A percentile compares a stretch with the other conserved stretches of the same genome.
phyloP scores from a whole-genome alignment of 306 rosid species.

The Trichosanthes cucumerina region DNA sequence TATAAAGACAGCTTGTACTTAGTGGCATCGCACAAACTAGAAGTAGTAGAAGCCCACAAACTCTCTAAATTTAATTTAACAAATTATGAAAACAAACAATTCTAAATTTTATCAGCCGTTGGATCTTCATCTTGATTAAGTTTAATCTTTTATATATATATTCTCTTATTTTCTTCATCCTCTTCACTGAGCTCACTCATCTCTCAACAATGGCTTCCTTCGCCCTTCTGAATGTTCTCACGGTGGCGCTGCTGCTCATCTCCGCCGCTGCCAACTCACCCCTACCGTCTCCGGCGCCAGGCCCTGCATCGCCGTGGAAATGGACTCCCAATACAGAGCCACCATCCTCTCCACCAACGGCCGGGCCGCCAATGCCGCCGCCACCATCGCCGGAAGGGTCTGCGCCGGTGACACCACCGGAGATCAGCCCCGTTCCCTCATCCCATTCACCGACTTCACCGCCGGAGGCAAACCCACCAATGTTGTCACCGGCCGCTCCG shows the following conservation, averaged over 20 bases:
- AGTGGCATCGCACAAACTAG: conserved; percentile 6
- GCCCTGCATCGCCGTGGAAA: not conserved
- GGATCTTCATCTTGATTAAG: not conserved
- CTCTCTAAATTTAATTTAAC: not conserved
- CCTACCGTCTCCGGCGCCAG: not conserved
- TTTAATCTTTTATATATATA: not conserved
- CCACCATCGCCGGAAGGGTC: not conserved
- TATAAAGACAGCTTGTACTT: not conserved
- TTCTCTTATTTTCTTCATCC: not conserved
- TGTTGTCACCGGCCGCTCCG: not conserved
- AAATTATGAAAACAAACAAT: not conserved
- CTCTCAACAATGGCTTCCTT: conserved; percentile 1
- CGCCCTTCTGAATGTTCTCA: conserved; percentile 5
- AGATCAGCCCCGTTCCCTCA: not conserved
- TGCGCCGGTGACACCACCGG: not conserved
- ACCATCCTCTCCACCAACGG: not conserved
- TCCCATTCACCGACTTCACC: not conserved
- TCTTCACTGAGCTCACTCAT: not conserved
- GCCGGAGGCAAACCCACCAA: not conserved
- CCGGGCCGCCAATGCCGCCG: not conserved
- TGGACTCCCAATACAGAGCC: not conserved
- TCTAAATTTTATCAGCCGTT: not conserved
- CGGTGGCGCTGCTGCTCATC: not conserved
- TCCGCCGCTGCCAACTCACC: conserved; percentile 3
- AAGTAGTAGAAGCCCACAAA: conserved; percentile 7